Evolutionary conservation across 2,329 filamentous ascomycete genomes (phyloP).

Genomic region (Alternaria hordeiaustralica): DNA sequence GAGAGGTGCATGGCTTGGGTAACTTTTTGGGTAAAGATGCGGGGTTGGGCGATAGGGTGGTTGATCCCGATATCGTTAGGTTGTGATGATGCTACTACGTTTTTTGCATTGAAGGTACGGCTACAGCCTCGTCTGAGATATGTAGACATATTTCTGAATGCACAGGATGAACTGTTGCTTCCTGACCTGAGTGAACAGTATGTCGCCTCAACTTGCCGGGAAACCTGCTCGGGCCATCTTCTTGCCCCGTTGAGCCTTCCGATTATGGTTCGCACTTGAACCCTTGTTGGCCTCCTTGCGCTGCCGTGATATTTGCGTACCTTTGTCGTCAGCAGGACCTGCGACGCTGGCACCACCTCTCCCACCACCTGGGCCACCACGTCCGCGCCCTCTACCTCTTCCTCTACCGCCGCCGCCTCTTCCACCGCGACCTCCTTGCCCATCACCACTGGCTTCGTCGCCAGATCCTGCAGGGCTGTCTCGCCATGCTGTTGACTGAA

Average conservation of each 20-base stretch:
- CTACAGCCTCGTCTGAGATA: not conserved
- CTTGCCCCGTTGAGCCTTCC: constrained; percentile 71
- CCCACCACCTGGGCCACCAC: constrained; percentile 39
- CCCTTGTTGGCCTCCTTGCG: constrained; percentile 84
- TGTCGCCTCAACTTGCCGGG: constrained; percentile 34
- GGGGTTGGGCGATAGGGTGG: not conserved
- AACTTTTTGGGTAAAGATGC: not conserved
- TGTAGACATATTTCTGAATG: not conserved
- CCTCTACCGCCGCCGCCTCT: constrained; percentile 51
- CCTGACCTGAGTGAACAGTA: not conserved
- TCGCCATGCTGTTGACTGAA: constrained; percentile 69
- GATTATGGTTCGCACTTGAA: constrained; percentile 84
- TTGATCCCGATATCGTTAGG: not conserved
- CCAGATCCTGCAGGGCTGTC: constrained; percentile 61
- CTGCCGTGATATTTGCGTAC: constrained; percentile 73
- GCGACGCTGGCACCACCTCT: constrained; percentile 62
- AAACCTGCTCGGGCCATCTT: constrained; percentile 67
- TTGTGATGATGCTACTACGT: not conserved
- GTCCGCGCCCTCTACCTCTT: constrained; percentile 43
- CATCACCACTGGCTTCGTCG: constrained; percentile 55
- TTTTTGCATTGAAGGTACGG: not conserved
- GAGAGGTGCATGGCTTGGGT: not conserved
- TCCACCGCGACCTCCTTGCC: constrained; percentile 57
- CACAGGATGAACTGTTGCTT: not conserved
- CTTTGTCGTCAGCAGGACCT: constrained; percentile 70